Percentiles rank a stretch among this genome's conserved stretches.
These are phyloP conservation scores for Diaporthe sp. DNA, from an alignment of 2,329 filamentous ascomycete genomes.

Conservation along the genomic window DNA sequence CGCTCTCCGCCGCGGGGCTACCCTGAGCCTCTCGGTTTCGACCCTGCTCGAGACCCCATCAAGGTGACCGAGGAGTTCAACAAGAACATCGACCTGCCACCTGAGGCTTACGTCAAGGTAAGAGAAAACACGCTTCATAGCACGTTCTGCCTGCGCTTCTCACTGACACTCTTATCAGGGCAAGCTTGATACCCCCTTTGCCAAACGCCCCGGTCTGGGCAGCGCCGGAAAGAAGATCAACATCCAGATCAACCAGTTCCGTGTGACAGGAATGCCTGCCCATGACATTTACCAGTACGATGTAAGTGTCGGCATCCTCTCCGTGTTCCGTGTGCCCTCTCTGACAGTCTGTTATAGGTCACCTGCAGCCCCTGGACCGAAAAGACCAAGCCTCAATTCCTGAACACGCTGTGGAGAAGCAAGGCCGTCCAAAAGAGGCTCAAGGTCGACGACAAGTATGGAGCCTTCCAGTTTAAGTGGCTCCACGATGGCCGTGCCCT, in stretches of 20 bases:
- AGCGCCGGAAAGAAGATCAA: slow-evolving; percentile 64
- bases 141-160: not conserved
- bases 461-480: slow-evolving; percentile 54
- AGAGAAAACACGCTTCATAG: slow-evolving; percentile 36
- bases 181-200: slow-evolving; percentile 45
- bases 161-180: slow-evolving; percentile 40
- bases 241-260: slow-evolving; percentile 79
- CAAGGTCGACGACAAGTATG: slow-evolving; percentile 46
- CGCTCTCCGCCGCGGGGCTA: slow-evolving; percentile 26
- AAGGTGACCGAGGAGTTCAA: slow-evolving; percentile 34
- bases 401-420: slow-evolving; percentile 82
- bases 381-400: slow-evolving; percentile 61
- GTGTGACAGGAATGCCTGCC: slow-evolving; percentile 69
- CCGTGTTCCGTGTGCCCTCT: not conserved
- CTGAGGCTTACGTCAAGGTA: slow-evolving; percentile 63
- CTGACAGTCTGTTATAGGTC: slow-evolving; percentile 60
- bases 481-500: slow-evolving; percentile 87
- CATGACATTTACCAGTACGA: slow-evolving; percentile 85
- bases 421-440: slow-evolving; percentile 66
- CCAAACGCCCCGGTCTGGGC: slow-evolving; percentile 66
- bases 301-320: slow-evolving; percentile 61
- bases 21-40: slow-evolving; percentile 49
- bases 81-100: slow-evolving; percentile 66
- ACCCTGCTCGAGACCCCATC: slow-evolving; percentile 52
- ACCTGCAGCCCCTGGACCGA: slow-evolving; percentile 70